Conservation (phyloP, 768 basidiomycete species). For the Xerocomellus chrysenteron region DNA sequence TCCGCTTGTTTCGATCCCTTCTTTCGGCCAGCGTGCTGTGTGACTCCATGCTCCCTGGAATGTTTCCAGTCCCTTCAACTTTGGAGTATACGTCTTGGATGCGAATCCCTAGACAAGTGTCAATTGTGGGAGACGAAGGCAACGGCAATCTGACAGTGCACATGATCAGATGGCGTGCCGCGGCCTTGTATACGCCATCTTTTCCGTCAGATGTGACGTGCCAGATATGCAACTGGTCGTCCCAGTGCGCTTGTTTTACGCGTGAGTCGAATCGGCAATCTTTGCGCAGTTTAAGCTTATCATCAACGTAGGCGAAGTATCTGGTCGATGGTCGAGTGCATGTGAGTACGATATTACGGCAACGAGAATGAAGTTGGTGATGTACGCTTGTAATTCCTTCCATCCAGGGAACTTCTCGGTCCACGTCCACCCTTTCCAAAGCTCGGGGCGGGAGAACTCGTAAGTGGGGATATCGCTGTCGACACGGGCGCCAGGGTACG, state of each 20-base stretch:
- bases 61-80: constrained; percentile 6
- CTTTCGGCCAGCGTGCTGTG: constrained; percentile 14
- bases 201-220: constrained; percentile 2
- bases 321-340: background rate
- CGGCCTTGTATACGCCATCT: constrained; percentile 10
- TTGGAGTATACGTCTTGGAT: constrained; percentile 13
- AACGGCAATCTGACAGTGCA: constrained; percentile 6
- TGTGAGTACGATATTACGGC: background rate
- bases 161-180: constrained; percentile 10
- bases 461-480: constrained; percentile 13
- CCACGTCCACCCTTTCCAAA: constrained; percentile 16
- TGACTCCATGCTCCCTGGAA: constrained; percentile 13
- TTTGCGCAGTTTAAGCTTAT: constrained; percentile 14
- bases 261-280: constrained; percentile 13
- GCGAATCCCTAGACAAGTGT: background rate
- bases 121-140: background rate
- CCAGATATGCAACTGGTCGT: constrained; percentile 9
- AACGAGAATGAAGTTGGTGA: background rate
- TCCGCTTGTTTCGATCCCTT: constrained; percentile 11
- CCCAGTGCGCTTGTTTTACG: constrained; percentile 12
- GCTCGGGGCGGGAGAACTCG: constrained; percentile 8
- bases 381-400: constrained; percentile 11
- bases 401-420: constrained; percentile 12
- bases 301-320: constrained; percentile 15
- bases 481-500: constrained; percentile 10